phyloP scores from a whole-genome alignment of 305 asterid species.

The Withania somnifera region DNA sequence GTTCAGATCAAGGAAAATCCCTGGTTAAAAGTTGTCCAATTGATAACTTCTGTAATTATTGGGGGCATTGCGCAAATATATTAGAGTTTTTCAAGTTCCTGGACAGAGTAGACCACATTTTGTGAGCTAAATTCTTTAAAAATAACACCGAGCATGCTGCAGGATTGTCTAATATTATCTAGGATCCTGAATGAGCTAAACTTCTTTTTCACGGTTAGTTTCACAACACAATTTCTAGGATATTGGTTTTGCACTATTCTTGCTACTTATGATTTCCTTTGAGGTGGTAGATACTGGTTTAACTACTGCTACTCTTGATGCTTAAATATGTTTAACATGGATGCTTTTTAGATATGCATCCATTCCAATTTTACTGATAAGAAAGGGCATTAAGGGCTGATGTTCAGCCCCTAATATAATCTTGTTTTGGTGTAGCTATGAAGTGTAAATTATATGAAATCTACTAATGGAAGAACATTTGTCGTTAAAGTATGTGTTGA shows the following conservation, averaged over 20 bases:
- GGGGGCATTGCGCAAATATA: not conserved
- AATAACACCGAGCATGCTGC: not conserved
- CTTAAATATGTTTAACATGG: not conserved
- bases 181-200: too few species aligned
- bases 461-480: not conserved
- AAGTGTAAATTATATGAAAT: not conserved
- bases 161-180: not conserved
- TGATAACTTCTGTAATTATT: not conserved
- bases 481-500: not conserved
- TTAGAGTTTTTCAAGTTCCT: not conserved
- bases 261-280: not conserved
- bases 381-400: not conserved
- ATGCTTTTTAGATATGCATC: not conserved
- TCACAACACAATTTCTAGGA: not conserved
- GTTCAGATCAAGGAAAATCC: not conserved
- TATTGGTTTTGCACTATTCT: not conserved
- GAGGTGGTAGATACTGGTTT: not conserved
- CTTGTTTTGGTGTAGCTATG: not conserved
- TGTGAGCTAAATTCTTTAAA: not conserved
- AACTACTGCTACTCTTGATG: not conserved
- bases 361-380: not conserved
- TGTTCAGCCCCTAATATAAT: not conserved
- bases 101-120: not conserved
- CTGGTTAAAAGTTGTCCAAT: not conserved
- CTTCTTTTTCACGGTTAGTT: too few species aligned